These are phyloP conservation scores for Clonostachys sp. DNA, from an alignment of 2,329 filamentous ascomycete genomes.

Conservation along the genomic window DNA sequence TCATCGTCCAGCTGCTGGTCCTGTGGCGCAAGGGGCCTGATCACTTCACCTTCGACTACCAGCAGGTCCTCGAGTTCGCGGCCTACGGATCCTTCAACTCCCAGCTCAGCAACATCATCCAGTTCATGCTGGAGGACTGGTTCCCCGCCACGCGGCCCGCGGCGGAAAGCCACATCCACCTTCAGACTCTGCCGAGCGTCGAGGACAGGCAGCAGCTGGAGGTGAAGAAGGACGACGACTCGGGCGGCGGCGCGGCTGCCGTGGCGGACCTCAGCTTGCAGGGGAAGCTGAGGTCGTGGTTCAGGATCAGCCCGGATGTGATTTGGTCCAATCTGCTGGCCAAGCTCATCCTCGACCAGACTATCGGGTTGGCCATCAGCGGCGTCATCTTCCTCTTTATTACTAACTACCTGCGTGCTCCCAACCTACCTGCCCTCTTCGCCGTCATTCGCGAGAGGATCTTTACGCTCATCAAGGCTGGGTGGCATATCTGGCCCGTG, in stretches of 20 bases:
- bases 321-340: constrained; percentile 25
- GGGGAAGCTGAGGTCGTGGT: constrained; percentile 3
- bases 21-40: constrained; percentile 7
- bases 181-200: constrained; percentile 7
- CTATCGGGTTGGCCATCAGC: constrained; percentile 24
- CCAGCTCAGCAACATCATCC: constrained; percentile 26
- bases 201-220: constrained; percentile 7
- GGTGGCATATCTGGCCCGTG: constrained; percentile 29
- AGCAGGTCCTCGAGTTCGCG: constrained; percentile 27
- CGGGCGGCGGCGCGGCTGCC: background rate
- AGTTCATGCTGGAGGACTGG: constrained; percentile 24
- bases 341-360: constrained; percentile 28
- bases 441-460: constrained; percentile 18
- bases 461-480: constrained; percentile 21
- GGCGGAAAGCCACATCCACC: constrained; percentile 9
- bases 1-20: constrained; percentile 18
- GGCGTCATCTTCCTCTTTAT: constrained; percentile 24
- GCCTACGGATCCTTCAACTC: constrained; percentile 25
- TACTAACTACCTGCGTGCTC: constrained; percentile 24
- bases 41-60: constrained; percentile 16
- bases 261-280: background rate
- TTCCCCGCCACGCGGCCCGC: constrained; percentile 17
- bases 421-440: constrained; percentile 12
- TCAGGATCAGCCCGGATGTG: constrained; percentile 15
- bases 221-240: constrained; percentile 12